Conservation (phyloP, 768 basidiomycete species). For the Termitomyces sp. region DNA sequence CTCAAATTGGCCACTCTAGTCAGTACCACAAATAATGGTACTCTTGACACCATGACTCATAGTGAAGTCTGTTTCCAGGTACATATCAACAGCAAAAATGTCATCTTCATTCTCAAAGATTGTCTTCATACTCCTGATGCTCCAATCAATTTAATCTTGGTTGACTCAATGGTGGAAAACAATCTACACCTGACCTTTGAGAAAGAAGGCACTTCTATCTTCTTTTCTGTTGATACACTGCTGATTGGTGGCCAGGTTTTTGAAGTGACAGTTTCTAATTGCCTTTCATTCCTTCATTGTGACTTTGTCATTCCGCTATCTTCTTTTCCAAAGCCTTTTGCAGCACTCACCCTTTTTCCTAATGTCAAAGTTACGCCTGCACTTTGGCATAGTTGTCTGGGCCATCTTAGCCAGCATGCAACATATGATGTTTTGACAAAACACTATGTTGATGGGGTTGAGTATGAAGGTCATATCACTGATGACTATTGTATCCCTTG, state of each 20-base stretch:
- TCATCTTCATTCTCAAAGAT: too few relatives aligned
- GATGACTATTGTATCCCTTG: too few relatives aligned
- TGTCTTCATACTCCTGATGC: conserved; percentile 14
- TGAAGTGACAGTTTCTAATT: not conserved
- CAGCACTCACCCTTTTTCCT: not conserved
- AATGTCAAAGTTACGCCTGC: not conserved
- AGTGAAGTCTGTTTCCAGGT: too few relatives aligned
- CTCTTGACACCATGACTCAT: too few relatives aligned
- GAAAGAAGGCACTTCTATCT: too few relatives aligned
- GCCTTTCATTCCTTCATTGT: not conserved
- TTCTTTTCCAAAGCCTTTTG: not conserved
- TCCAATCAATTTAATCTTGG: conserved; percentile 17
- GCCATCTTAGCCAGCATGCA: not conserved
- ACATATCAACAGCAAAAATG: too few relatives aligned
- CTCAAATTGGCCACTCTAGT: too few relatives aligned
- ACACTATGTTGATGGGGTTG: not conserved
- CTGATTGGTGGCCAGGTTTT: not conserved
- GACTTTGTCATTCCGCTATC: not conserved
- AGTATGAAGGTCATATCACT: too few relatives aligned
- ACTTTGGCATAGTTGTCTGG: not conserved
- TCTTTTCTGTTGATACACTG: not conserved
- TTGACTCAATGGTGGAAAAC: conserved; percentile 13
- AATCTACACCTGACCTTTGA: not conserved
- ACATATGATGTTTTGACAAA: not conserved
- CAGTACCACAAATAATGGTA: too few relatives aligned